Base-by-base conservation (phyloP, 495 filamentous ascomycete species). In the Annulohypoxylon bovei region DNA sequence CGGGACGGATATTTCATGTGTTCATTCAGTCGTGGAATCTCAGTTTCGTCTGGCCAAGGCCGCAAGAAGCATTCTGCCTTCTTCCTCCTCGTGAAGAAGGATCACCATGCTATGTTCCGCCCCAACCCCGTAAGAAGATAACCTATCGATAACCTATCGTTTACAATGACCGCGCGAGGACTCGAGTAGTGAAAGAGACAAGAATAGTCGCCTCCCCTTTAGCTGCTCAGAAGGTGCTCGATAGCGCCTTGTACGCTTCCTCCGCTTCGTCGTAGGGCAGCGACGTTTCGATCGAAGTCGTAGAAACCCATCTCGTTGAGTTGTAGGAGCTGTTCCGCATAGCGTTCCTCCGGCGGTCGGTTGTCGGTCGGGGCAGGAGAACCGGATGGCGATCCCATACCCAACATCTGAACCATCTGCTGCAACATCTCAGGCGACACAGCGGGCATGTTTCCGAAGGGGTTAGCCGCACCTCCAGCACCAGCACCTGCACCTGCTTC, bases 271-370 rank as follows among this genome's bases (percentile, higher is more conserved):
- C 95, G 88, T 77, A 99, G 81, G 16, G 96, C 96, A 70, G 90
- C 88, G 37, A 99, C 88, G 68, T 99, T 99, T 75, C 91, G 78
- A 60, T 98, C 94, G 75, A 98, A 98, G 70, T 99, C 95, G 76
- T 88, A 97, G 78, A 99, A 98, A 4, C 96, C 96, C 96, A 99
- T 99, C 58, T 98, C 95, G 77, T 99, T 98, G 68, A 99, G 81
- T 77, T 98, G 95, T 49, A 93, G 85, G 50, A 99, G 82, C 76
- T 99, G 96, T 12, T 91, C 89, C 6, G 91, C 93, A 68, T 97
- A 99, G 68, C 92, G 84, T 76, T 98, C 96, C 84, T 98, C 96
- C 0, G 95, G 95, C 16, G 95, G 93, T 65, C 94, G 86, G 74
- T 85, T 95, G 78, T 98, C 96, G 4, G 82, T 74, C 6, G 92